Conservation (phyloP, 495 filamentous ascomycete species). For the Platismatia glauca region DNA sequence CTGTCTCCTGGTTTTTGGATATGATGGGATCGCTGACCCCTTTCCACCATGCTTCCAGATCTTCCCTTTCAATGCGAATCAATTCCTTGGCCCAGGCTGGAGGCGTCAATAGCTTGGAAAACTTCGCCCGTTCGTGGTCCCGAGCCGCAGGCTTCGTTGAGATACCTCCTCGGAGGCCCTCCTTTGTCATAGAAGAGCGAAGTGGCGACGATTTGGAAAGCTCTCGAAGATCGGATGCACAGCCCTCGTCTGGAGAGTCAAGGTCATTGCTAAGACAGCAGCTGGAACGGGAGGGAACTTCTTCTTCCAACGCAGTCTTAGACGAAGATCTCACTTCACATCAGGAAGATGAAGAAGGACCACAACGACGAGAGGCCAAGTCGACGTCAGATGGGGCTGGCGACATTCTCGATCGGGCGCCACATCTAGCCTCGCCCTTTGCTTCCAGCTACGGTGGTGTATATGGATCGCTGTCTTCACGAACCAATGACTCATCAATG, state of each 20-base stretch:
- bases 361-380: neutral
- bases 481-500: conserved; percentile 59
- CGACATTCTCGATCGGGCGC: conserved; percentile 52
- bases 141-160: conserved; percentile 83
- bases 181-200: conserved; percentile 52
- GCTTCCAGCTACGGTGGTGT: conserved; percentile 65
- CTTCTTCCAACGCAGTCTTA: conserved; percentile 15
- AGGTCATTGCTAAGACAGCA: conserved; percentile 42
- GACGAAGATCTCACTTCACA: conserved; percentile 24
- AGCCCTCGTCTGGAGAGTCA: conserved; percentile 26
- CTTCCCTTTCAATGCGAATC: conserved; percentile 67
- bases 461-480: conserved; percentile 67
- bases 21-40: neutral
- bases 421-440: conserved; percentile 54
- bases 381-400: conserved; percentile 20
- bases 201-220: conserved; percentile 23
- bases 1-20: neutral
- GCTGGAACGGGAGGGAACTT: conserved; percentile 26
- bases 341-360: conserved; percentile 22
- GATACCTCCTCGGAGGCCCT: conserved; percentile 64
- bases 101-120: conserved; percentile 87
- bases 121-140: conserved; percentile 91
- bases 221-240: conserved; percentile 22
- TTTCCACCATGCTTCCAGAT: conserved; percentile 11
- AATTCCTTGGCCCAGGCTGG: conserved; percentile 65